phyloP scores from a whole-genome alignment of 2,329 filamentous ascomycete genomes.

The Colletotrichum sp. region DNA sequence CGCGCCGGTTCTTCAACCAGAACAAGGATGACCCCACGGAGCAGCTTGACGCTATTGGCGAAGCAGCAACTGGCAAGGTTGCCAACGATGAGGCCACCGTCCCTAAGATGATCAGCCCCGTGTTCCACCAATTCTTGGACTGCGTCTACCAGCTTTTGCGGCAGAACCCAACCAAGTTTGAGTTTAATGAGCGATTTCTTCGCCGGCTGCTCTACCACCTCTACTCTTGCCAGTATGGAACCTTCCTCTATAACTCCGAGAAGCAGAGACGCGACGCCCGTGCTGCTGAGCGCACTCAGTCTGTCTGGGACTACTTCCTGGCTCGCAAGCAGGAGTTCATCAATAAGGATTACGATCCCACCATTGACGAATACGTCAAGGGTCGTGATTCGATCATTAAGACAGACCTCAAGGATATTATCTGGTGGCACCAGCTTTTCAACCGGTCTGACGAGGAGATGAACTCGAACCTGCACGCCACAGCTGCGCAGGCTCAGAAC shows the following conservation, averaged over 20 bases:
- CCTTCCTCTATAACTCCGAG: constrained; percentile 94
- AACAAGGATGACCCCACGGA: constrained; percentile 66
- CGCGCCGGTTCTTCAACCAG: constrained; percentile 89
- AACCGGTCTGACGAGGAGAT: constrained; percentile 89
- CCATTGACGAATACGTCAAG: constrained; percentile 78
- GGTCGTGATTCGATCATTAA: constrained; percentile 86
- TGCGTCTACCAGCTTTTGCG: constrained; percentile 88
- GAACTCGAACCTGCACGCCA: constrained; percentile 72
- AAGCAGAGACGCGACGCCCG: constrained; percentile 79
- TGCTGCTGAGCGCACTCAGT: constrained; percentile 75
- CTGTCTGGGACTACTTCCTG: constrained; percentile 96
- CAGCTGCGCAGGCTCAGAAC: constrained; percentile 53
- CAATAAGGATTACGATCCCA: constrained; percentile 78
- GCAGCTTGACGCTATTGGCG: constrained; percentile 52
- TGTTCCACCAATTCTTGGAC: constrained; percentile 98
- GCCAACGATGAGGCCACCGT: constrained; percentile 72
- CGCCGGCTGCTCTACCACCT: constrained; percentile 89
- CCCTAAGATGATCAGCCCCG: constrained; percentile 90
- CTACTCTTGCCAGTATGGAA: constrained; percentile 96
- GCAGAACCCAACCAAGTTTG: constrained; percentile 87
- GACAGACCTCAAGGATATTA: constrained; percentile 75
- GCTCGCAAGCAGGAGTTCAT: constrained; percentile 80
- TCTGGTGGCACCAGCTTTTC: constrained; percentile 94
- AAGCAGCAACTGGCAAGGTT: constrained; percentile 42
- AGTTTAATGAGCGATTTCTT: constrained; percentile 95